phyloP scores from a whole-genome alignment of 805 yeast species.

The Teunomyces barrocoloradensis region DNA sequence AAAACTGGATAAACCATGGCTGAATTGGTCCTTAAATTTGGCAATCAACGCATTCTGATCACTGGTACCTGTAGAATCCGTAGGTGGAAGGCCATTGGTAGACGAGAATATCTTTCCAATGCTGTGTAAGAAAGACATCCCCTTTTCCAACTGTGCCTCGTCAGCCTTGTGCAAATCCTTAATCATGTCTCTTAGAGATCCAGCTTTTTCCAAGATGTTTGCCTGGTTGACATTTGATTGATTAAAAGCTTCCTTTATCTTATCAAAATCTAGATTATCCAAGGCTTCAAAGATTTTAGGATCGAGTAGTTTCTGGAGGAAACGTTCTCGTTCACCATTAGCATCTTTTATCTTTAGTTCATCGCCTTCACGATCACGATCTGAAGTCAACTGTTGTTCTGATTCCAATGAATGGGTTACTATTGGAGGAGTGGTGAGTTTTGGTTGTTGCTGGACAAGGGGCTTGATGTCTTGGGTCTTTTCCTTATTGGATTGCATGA shows the following conservation, averaged over 20 bases:
- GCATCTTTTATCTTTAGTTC: conserved; percentile 5
- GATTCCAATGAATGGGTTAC: not conserved
- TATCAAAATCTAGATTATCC: conserved; percentile 25
- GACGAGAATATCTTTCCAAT: conserved; percentile 20
- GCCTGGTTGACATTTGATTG: conserved; percentile 13
- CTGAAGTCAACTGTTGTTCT: not conserved
- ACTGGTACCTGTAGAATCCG: conserved; percentile 6
- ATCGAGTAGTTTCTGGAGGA: conserved; percentile 23
- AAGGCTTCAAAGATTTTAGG: conserved; percentile 27
- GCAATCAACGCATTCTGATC: conserved; percentile 8
- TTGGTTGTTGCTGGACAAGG: not conserved
- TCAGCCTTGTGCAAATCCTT: conserved; percentile 25
- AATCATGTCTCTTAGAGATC: conserved; percentile 24
- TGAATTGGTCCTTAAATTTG: conserved; percentile 18
- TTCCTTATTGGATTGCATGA: not conserved
- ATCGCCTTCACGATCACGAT: not conserved
- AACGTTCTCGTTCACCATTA: conserved; percentile 8
- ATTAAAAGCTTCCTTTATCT: conserved; percentile 15
- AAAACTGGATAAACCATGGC: conserved; percentile 34
- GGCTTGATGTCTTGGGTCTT: not conserved
- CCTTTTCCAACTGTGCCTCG: conserved; percentile 22
- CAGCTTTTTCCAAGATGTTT: conserved; percentile 24
- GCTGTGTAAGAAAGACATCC: conserved; percentile 21
- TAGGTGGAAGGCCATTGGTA: conserved; percentile 6
- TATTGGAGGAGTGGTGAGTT: not conserved